A percentile compares a stretch with the other conserved stretches of the same genome.
Evolutionary conservation across 192 early-diverging fungal genomes (phyloP).

Genomic region (Backusella tarrabulga): DNA sequence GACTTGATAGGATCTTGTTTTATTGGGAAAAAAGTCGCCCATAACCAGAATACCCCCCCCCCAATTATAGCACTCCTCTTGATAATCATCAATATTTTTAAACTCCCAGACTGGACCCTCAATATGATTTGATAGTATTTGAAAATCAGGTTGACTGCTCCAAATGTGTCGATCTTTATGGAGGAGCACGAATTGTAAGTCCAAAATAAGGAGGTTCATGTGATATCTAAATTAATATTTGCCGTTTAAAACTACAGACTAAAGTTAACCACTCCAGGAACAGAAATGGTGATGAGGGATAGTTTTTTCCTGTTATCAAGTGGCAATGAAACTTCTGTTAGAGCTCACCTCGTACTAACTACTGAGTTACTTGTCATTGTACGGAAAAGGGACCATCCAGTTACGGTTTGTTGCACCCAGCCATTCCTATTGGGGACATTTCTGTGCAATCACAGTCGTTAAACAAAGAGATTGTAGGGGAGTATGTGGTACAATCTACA

Average conservation of each 20-base stretch:
- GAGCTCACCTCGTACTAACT: constrained; percentile 40
- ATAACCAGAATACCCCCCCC: not conserved
- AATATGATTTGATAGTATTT: constrained; percentile 12
- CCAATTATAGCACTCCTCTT: not conserved
- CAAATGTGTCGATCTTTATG: constrained; percentile 45
- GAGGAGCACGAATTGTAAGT: constrained; percentile 49
- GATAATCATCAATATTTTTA: not conserved
- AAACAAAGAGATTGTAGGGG: constrained; percentile 17
- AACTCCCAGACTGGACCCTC: not conserved
- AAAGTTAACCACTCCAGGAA: constrained; percentile 16
- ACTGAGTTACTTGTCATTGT: constrained; percentile 31
- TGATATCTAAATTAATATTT: constrained; percentile 2
- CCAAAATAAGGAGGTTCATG: not conserved
- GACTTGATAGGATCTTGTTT: constrained; percentile 50
- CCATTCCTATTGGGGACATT: constrained; percentile 46
- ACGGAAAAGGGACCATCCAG: constrained; percentile 30
- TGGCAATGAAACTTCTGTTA: not conserved
- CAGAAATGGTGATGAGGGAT: constrained; percentile 15
- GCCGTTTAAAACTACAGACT: constrained; percentile 23
- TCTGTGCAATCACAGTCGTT: constrained; percentile 13
- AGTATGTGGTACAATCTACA: constrained; percentile 14
- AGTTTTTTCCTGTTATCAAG: constrained; percentile 21
- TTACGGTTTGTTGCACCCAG: constrained; percentile 44
- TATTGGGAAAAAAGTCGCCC: constrained; percentile 28
- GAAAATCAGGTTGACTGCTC: constrained; percentile 44